A percentile compares a stretch with the other conserved stretches of the same genome.
phyloP scores from a whole-genome alignment of 345 rosid genomes.

The Salix koriyanagi region DNA sequence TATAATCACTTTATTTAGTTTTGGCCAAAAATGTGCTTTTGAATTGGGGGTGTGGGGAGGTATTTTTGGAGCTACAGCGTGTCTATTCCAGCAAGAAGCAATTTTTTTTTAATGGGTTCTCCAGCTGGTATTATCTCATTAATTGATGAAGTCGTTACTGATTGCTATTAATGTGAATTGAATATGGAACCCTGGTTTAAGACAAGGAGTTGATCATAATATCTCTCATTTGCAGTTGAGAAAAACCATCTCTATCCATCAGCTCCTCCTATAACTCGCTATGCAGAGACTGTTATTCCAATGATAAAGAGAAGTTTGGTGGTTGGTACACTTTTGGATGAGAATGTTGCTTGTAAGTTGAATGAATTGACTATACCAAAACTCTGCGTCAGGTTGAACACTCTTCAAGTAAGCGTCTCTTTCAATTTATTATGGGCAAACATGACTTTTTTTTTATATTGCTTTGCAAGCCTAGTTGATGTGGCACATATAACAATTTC shows the following conservation, averaged over 20 bases:
- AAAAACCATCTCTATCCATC: conserved; percentile 66
- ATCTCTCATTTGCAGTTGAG: conserved; percentile 60
- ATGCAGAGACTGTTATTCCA: conserved; percentile 11
- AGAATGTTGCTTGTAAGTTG: conserved; percentile 45
- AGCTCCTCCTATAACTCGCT: conserved; percentile 91
- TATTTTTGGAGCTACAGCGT: neutral
- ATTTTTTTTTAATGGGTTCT: neutral
- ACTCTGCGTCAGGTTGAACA: conserved; percentile 82
- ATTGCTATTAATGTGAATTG: too few relatives aligned
- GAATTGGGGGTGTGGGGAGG: neutral
- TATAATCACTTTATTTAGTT: neutral
- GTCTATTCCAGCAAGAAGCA: neutral
- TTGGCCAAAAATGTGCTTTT: neutral
- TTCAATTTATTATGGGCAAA: neutral
- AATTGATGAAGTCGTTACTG: too few relatives aligned
- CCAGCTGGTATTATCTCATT: too few relatives aligned
- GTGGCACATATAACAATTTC: neutral
- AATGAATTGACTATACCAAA: conserved; percentile 62
- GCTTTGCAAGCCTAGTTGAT: neutral
- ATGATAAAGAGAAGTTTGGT: conserved; percentile 11
- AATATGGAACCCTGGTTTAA: neutral
- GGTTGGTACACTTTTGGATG: conserved; percentile 38
- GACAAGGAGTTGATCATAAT: conserved; percentile 10
- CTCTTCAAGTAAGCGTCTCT: conserved; percentile 64
- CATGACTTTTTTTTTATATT: neutral